A percentile compares a stretch with the other conserved stretches of the same genome.
Conservation (phyloP, 345 rosid species). For the Eucalyptus pauciflora region DNA sequence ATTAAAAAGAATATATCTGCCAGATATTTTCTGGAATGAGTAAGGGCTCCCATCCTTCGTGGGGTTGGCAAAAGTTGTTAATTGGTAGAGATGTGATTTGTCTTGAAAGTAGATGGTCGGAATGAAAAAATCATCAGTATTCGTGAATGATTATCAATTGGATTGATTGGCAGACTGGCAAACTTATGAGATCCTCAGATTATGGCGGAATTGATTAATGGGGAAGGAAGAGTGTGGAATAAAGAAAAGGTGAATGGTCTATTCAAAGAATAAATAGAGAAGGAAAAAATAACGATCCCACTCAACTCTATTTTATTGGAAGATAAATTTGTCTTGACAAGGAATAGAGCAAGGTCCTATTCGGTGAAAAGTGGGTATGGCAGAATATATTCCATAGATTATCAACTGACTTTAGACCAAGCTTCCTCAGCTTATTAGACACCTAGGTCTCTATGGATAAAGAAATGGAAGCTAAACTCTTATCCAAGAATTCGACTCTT, state of each 20-base stretch:
- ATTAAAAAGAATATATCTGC: background rate
- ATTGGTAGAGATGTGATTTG: background rate
- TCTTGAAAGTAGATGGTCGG: accelerated
- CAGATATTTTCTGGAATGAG: background rate
- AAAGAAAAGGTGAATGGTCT: background rate
- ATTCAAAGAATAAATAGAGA: background rate
- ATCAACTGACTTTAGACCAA: background rate
- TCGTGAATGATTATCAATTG: background rate
- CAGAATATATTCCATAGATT: background rate
- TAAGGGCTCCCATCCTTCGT: background rate
- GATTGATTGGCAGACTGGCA: background rate
- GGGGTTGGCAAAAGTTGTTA: background rate
- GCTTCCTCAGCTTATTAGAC: background rate
- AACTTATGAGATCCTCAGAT: background rate
- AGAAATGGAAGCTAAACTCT: background rate
- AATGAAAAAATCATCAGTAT: background rate
- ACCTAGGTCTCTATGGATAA: background rate
- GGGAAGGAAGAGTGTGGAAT: background rate
- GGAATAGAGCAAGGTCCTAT: background rate
- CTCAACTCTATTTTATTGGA: background rate
- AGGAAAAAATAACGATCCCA: background rate
- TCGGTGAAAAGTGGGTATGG: background rate
- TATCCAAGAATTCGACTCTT: background rate
- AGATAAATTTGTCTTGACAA: background rate
- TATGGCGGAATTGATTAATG: background rate